These are phyloP conservation scores for Aechmea fasciata DNA, from an alignment of 176 grass and related monocot species.

Conservation along the genomic window DNA sequence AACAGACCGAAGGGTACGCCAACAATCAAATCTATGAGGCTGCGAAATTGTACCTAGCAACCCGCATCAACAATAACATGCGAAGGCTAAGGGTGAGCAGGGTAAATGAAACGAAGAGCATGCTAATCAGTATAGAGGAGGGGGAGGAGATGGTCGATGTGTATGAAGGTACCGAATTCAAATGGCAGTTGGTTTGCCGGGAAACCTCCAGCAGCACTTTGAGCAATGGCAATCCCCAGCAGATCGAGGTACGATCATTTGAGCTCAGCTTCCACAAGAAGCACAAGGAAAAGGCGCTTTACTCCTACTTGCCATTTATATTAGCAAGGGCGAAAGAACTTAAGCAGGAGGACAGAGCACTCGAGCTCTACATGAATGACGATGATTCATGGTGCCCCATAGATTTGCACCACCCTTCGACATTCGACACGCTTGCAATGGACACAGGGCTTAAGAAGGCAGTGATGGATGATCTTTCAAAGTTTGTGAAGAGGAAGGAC, in stretches of 20 bases:
- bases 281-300: conserved; percentile 53
- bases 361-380: conserved; percentile 51
- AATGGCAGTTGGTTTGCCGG: conserved; percentile 23
- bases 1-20: conserved; percentile 31
- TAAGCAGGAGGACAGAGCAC: conserved; percentile 35
- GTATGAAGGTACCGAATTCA: conserved; percentile 42
- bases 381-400: conserved; percentile 38
- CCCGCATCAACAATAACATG: conserved; percentile 21
- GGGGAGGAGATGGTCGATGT: conserved; percentile 56
- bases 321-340: conserved; percentile 43
- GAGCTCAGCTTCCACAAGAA: conserved; percentile 62
- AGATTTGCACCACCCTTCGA: conserved; percentile 69
- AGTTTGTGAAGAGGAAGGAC: conserved; percentile 68
- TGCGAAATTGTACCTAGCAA: conserved; percentile 39
- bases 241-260: conserved; percentile 25
- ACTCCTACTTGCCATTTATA: conserved; percentile 59
- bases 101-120: conserved; percentile 24
- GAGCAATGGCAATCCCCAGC: background rate
- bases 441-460: conserved; percentile 42
- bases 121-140: conserved; percentile 40
- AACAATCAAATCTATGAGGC: conserved; percentile 38
- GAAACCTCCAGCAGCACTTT: conserved; percentile 5
- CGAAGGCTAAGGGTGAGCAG: conserved; percentile 32
- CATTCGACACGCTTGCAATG: conserved; percentile 68
- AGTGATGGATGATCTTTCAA: conserved; percentile 52